These are phyloP conservation scores for Penicillium cinerascens DNA, from an alignment of 495 filamentous ascomycete genomes.

Conservation along the genomic window DNA sequence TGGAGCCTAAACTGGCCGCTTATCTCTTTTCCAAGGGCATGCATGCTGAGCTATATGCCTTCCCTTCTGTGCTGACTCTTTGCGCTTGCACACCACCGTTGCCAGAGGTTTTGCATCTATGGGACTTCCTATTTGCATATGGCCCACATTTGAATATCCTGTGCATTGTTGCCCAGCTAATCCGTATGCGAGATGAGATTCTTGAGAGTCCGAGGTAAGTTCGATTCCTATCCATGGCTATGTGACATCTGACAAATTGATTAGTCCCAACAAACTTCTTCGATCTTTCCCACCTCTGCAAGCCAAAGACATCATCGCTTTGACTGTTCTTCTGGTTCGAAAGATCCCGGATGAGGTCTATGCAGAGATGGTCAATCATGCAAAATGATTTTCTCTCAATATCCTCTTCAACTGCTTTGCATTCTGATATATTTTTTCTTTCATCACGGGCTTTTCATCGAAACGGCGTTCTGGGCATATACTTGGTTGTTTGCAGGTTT, in stretches of 20 bases:
- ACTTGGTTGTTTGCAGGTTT: slow-evolving; percentile 2
- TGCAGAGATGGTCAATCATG: slow-evolving; percentile 81
- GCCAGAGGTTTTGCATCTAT: slow-evolving; percentile 90
- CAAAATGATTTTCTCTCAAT: slow-evolving; percentile 50
- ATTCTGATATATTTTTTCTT: not conserved
- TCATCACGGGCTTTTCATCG: slow-evolving; percentile 3
- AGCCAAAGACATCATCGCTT: slow-evolving; percentile 72
- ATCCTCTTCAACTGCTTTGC: not conserved
- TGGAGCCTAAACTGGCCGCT: slow-evolving; percentile 80
- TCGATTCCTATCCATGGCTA: not conserved
- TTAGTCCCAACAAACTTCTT: slow-evolving; percentile 85
- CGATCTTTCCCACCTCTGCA: slow-evolving; percentile 84
- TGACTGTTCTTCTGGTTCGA: slow-evolving; percentile 73
- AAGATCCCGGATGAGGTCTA: slow-evolving; percentile 90
- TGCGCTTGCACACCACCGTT: slow-evolving; percentile 97
- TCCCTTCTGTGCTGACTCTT: slow-evolving; percentile 89
- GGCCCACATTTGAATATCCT: slow-evolving; percentile 91
- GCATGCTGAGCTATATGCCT: slow-evolving; percentile 94
- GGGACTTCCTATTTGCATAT: slow-evolving; percentile 97
- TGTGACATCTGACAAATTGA: slow-evolving; percentile 15
- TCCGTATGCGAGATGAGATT: slow-evolving; percentile 80
- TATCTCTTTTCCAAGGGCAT: slow-evolving; percentile 83
- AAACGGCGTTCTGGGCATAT: slow-evolving; percentile 20
- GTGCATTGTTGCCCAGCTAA: slow-evolving; percentile 94
- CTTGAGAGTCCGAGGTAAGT: slow-evolving; percentile 77